phyloP scores from a whole-genome alignment of 805 yeast species.

The Metschnikowia vanudenii region DNA sequence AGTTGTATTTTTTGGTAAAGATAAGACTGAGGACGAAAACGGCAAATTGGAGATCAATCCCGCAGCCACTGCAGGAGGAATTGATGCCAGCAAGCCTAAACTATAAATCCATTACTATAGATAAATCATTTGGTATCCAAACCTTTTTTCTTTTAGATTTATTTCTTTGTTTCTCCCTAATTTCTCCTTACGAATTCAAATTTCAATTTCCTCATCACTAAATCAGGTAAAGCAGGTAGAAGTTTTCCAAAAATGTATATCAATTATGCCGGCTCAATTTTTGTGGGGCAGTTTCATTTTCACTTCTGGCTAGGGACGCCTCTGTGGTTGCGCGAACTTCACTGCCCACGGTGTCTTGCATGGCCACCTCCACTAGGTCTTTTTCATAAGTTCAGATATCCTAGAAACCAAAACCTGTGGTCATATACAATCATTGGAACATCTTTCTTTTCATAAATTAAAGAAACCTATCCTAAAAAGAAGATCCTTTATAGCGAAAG shows the following conservation, averaged over 20 bases:
- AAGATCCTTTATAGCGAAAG: not conserved
- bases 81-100: slow-evolving; percentile 45
- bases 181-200: too few species aligned
- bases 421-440: too few species aligned
- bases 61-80: slow-evolving; percentile 60
- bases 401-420: too few species aligned
- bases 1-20: slow-evolving; percentile 86
- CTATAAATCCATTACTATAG: slow-evolving; percentile 25
- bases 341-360: not conserved
- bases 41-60: slow-evolving; percentile 56
- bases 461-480: too few species aligned
- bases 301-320: not conserved
- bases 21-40: slow-evolving; percentile 37
- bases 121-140: not conserved
- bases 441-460: too few species aligned
- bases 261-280: not conserved
- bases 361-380: not conserved
- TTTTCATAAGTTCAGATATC: not conserved
- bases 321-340: not conserved
- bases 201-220: too few species aligned
- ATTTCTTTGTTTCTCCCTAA: too few species aligned
- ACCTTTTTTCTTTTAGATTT: too few species aligned
- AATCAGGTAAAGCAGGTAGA: too few species aligned
- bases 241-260: not conserved
- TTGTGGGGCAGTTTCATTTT: too few species aligned